A percentile compares a stretch with the other conserved stretches of the same genome.
Evolutionary conservation across 2,329 filamentous ascomycete species (phyloP).

Genomic region (Dactylellina cionopaga): DNA sequence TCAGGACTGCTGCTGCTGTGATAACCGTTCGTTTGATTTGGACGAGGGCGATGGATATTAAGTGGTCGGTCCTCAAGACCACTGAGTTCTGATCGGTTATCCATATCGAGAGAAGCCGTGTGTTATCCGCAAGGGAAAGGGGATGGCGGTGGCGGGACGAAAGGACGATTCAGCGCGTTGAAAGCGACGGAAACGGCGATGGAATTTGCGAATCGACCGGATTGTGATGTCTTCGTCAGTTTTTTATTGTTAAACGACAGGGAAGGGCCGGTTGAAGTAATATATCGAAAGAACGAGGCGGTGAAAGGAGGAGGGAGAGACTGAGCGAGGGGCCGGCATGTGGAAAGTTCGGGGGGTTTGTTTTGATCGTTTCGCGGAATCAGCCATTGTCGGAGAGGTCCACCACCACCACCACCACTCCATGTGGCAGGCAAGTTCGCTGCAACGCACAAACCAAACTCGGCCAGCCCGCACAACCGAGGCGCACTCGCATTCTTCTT

Average conservation of each 20-base stretch:
- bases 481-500: no score
- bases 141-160: constrained; percentile 17
- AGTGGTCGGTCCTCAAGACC: constrained; percentile 48
- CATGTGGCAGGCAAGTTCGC: not conserved
- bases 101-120: constrained; percentile 26
- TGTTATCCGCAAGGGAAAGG: constrained; percentile 10
- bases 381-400: no score
- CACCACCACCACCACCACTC: no score
- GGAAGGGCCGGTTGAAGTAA: not conserved
- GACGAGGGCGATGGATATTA: constrained; percentile 38
- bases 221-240: constrained; percentile 6
- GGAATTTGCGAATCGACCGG: constrained; percentile 27
- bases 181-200: constrained; percentile 34
- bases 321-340: constrained; percentile 1
- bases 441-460: not conserved
- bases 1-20: constrained; percentile 50
- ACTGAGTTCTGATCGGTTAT: constrained; percentile 36
- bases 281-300: not conserved
- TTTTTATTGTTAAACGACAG: not conserved
- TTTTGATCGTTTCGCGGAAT: no score
- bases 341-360: not conserved
- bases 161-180: constrained; percentile 10
- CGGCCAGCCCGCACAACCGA: constrained; percentile 16
- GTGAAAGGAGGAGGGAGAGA: constrained; percentile 7
- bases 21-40: constrained; percentile 34